Base-by-base conservation (phyloP, 345 rosid species). In the Adansonia digitata region DNA sequence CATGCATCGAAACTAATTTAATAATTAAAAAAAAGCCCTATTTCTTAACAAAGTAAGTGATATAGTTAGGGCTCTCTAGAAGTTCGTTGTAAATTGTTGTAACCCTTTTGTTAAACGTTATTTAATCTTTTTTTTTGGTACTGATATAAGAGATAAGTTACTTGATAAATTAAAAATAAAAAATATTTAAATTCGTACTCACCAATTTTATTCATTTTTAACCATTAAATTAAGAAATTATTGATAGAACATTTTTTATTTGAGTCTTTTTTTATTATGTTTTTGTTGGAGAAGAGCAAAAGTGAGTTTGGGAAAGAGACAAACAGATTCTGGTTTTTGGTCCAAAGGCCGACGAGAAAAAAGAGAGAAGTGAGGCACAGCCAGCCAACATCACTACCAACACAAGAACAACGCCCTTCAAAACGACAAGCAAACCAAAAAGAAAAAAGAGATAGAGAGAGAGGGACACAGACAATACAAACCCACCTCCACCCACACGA, bases 401-500 rank as follows among this genome's bases (percentile, higher is more conserved):
- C 43, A 45, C 40, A 31, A 27, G 45, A 27, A 26, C 52, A 26
- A n/a, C n/a, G n/a, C n/a, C n/a, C n/a, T n/a, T n/a, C n/a, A n/a
- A n/a, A n/a, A n/a, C n/a, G n/a, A n/a, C n/a, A n/a, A n/a, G n/a
- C n/a, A n/a, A n/a, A n/a, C n/a, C n/a, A n/a, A n/a, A n/a, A n/a
- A n/a, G n/a, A n/a, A n/a, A n/a, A n/a, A n/a, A n/a, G n/a, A n/a
- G n/a, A 5, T 3, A 29, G 7, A 59, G 10, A 29, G 39, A 60
- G 72, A 59, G n/a, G 15, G 39, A 60, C 75, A 46, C 76, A 31
- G 48, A 8, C 48, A 43, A 10, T 42, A 13, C 77, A 66, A 69
- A 59, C 65, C 61, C 79, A 39, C 73, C 77, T 71, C 89, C 78
- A 73, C 88, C 89, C 93, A 79, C 93, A 89, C 93, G 93, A 84